Evolutionary conservation across 495 filamentous ascomycete species (phyloP), one percentile per base, ranked within the genome.

Genomic region (Saxispiralis lemnorum): DNA sequence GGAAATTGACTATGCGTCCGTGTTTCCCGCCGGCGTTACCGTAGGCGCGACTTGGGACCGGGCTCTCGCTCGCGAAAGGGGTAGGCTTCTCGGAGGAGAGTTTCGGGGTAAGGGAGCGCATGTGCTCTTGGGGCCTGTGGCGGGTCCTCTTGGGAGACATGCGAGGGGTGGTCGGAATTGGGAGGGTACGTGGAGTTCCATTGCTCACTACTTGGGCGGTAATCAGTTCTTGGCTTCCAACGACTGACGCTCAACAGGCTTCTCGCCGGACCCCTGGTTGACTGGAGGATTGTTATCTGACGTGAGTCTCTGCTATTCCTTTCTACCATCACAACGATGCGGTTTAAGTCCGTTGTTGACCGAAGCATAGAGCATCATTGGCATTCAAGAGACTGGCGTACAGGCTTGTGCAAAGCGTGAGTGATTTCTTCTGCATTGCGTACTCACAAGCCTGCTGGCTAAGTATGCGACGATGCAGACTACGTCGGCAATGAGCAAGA

Each of bases 371-470:
- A 72, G 71, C 0, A 66, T 77, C 39, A 48, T 59, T 19, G 75
- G 73, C 0, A 65, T 73, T 41, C 73, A 78, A 53, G 60, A 61
- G 43, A 59, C 64, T 1, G 74, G 73, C 12, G 67, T 78, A 1
- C 67, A 76, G 31, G 70, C 74, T 6, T 68, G 63, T 46, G 70
- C 70, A 7, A 79, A 78, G 56, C 74, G 76, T 53, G 73, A 64
- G 45, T 64, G 72, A 30, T 53, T 42, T 9, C 66, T 64, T 50
- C 61, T 69, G 44, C 31, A n/a, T 13, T 33, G 4, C 11, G 14
- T 2, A 41, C 19, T 4, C 13, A 13, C 18, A 9, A 6, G n/a
- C 4, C 4, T 18, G 13, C 4, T 6, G 28, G 2, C 31, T 12
- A 2, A 5, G 13, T 20, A 21, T 9, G 11, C 30, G 30, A 41